Percentiles rank a stretch among this genome's conserved stretches.
phyloP scores from a whole-genome alignment of 495 filamentous ascomycete genomes.

The Tuber magnatum region DNA sequence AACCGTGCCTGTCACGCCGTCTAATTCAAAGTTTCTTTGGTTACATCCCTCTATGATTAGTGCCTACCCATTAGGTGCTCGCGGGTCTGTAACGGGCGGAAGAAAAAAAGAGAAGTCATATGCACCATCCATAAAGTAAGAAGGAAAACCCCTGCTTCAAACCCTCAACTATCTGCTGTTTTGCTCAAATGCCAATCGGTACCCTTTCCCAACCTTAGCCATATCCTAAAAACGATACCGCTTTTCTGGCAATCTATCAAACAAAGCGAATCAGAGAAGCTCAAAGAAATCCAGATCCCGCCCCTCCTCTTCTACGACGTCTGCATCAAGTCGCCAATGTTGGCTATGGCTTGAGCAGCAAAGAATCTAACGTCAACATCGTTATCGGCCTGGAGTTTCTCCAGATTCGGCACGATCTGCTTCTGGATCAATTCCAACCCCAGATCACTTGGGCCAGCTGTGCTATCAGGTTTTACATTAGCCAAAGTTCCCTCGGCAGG shows the following conservation, averaged over 20 bases:
- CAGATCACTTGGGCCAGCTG: conserved; percentile 56
- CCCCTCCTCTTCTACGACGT: conserved; percentile 29
- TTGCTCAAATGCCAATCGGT: conserved; percentile 20
- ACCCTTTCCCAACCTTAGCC: conserved; percentile 20
- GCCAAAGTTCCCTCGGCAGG: conserved; percentile 81
- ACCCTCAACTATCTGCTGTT: conserved; percentile 15
- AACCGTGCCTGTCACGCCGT: background rate
- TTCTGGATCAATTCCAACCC: conserved; percentile 79
- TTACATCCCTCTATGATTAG: conserved; percentile 3
- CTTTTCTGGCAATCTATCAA: conserved; percentile 33
- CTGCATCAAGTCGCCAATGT: conserved; percentile 44
- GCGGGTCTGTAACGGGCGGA: background rate
- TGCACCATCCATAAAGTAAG: conserved; percentile 27
- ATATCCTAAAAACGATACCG: conserved; percentile 22
- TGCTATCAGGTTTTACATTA: conserved; percentile 61
- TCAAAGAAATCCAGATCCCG: conserved; percentile 32
- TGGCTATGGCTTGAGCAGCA: conserved; percentile 61
- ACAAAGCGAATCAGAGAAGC: conserved; percentile 30
- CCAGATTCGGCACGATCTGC: conserved; percentile 77
- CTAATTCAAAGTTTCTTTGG: conserved; percentile 2
- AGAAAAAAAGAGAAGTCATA: conserved; percentile 24
- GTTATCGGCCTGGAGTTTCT: conserved; percentile 91
- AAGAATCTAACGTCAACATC: conserved; percentile 98
- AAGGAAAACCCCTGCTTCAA: conserved; percentile 18
- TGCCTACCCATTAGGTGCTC: background rate